Percentiles rank a stretch among this genome's conserved stretches.
phyloP scores from a whole-genome alignment of 2,329 filamentous ascomycete genomes.

The Colletotrichum sp. region DNA sequence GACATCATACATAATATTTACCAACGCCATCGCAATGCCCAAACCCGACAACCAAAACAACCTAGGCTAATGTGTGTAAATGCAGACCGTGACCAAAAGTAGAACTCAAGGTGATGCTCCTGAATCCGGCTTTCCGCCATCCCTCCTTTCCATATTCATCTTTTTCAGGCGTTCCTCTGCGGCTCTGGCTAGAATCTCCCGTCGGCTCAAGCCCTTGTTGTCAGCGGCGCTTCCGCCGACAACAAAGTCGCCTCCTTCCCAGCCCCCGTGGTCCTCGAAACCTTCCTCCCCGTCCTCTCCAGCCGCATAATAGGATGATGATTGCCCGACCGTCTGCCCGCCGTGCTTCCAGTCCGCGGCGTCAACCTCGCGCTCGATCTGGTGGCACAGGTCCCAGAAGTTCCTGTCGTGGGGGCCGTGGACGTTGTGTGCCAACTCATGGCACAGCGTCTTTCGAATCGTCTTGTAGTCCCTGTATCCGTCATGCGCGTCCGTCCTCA shows the following conservation, averaged over 20 bases:
- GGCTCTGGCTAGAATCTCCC: slow-evolving; percentile 77
- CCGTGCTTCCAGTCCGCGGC: slow-evolving; percentile 77
- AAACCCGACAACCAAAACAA: not conserved
- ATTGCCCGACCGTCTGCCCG: slow-evolving; percentile 70
- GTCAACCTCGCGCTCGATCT: slow-evolving; percentile 88
- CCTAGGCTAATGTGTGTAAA: not conserved
- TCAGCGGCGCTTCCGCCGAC: slow-evolving; percentile 62
- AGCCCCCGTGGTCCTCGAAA: slow-evolving; percentile 73
- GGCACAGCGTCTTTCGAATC: slow-evolving; percentile 90
- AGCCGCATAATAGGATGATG: slow-evolving; percentile 65
- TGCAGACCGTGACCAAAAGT: not conserved
- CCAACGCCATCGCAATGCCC: slow-evolving; percentile 17
- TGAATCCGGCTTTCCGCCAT: slow-evolving; percentile 19
- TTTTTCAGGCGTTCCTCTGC: slow-evolving; percentile 71
- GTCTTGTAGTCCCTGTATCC: slow-evolving; percentile 93
- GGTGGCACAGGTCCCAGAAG: slow-evolving; percentile 89
- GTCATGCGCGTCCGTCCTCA: slow-evolving; percentile 93
- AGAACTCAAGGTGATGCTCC: slow-evolving; percentile 4
- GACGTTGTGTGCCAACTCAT: slow-evolving; percentile 94
- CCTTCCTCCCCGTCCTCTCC: slow-evolving; percentile 55
- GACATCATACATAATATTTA: not conserved
- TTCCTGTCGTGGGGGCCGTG: slow-evolving; percentile 81
- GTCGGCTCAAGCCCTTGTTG: slow-evolving; percentile 61
- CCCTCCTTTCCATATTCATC: slow-evolving; percentile 30
- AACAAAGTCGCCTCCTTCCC: slow-evolving; percentile 81